Base-by-base conservation (phyloP, 2,329 filamentous ascomycete genomes). In the Colletotrichum shisoi region DNA sequence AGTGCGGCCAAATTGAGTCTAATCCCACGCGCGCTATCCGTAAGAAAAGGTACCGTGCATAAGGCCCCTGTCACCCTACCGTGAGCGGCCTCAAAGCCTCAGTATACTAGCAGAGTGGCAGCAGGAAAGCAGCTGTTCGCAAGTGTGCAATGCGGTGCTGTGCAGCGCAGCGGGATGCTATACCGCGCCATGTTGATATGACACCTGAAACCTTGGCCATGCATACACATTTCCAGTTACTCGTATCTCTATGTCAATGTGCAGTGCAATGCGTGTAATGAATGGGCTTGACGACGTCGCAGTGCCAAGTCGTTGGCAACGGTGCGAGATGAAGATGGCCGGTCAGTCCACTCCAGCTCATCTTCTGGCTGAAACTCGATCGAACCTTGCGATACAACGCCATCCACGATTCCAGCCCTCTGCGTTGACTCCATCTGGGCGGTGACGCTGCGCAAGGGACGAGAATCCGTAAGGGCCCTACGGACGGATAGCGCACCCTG, bases 1-100 rank as follows among this genome's bases (percentile, higher is more conserved):
- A 67, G 64, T 8, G 56, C 58, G 56, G 61, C 65, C 65, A 59
- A 64, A 64, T 64, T 64, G 49, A 63, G 64, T 53, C 34, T 37
- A 48, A 21, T 44, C 53, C 53, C 40, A 39, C 34, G 40, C 53
- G 19, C 40, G 44, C 39, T 44, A 27, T 44, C 56, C 44, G 56
- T 48, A 53, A 44, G 31, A 49, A 51, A 59, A 67, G 59, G 65
- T 68, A 68, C 65, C 62, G 56, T 68, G 65, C 65, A 68, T 68
- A 49, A 68, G 53, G 37, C 53, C 45, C 15, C 52, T 44, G 11
- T 15, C 39, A 21, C 52, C 49, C 40, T 49, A 44, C 58, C 37
- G 58, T 62, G 57, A 66, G 58, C 46, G 61, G 42, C 61, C 62
- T 65, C 65, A 65, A 63, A 59, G 62, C 61, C 65, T 65, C 62